Evolutionary conservation across 2,329 filamentous ascomycete genomes (phyloP).

Genomic region (Fusarium cicatricum): DNA sequence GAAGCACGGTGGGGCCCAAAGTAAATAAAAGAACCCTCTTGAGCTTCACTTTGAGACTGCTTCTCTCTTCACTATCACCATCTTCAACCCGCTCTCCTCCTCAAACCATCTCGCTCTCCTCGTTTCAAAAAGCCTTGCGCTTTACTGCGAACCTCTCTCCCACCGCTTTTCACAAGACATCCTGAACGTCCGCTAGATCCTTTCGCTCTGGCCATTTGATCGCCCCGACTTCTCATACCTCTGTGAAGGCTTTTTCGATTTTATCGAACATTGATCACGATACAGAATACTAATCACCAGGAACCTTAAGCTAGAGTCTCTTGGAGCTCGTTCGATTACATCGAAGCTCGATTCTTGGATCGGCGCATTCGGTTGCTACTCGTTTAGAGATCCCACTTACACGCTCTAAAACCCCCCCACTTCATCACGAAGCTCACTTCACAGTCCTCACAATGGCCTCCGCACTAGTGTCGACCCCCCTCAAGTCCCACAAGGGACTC

Average conservation of each 20-base stretch:
- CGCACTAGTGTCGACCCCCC: slow-evolving; percentile 82
- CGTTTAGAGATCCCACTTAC: slow-evolving; percentile 48
- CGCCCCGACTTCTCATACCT: slow-evolving; percentile 55
- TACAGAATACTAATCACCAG: slow-evolving; percentile 59
- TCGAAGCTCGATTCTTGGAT: slow-evolving; percentile 50
- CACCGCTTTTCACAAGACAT: slow-evolving; percentile 36
- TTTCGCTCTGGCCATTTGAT: slow-evolving; percentile 58
- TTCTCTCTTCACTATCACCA: slow-evolving; percentile 40
- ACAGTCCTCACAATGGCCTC: slow-evolving; percentile 74
- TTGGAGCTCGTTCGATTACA: slow-evolving; percentile 62
- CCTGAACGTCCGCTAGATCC: slow-evolving; percentile 57
- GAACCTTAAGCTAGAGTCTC: slow-evolving; percentile 68
- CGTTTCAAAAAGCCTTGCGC: slow-evolving; percentile 26
- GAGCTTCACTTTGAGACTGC: slow-evolving; percentile 18
- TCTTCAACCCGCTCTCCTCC: slow-evolving; percentile 31
- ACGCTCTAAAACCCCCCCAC: slow-evolving; percentile 16
- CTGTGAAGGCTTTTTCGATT: slow-evolving; percentile 55
- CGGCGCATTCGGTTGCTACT: slow-evolving; percentile 60
- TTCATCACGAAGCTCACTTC: slow-evolving; percentile 19
- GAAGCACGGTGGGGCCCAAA: slow-evolving; percentile 46
- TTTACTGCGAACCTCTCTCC: slow-evolving; percentile 38
- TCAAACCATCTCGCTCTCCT: slow-evolving; percentile 9
- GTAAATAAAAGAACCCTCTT: slow-evolving; percentile 56
- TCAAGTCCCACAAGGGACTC: slow-evolving; percentile 93
- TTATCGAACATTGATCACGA: slow-evolving; percentile 57